Conservation (phyloP, 192 early-diverging fungal species). For the Pilaira anomala region DNA sequence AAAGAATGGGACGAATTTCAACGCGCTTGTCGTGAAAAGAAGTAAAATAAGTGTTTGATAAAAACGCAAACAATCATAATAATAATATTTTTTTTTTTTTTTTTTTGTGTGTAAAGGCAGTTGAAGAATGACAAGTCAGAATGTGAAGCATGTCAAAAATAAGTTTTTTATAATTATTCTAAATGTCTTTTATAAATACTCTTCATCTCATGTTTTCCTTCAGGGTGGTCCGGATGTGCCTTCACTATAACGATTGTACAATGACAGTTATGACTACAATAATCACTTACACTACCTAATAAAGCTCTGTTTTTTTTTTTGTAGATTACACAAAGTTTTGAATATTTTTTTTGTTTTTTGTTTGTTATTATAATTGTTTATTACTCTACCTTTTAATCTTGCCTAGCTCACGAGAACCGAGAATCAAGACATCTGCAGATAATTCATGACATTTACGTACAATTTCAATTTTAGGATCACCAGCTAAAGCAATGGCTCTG, state of each 20-base stretch:
- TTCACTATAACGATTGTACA: slow-evolving; percentile 39
- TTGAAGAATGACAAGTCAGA: not conserved
- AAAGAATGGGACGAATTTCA: slow-evolving; percentile 66
- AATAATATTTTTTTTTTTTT: not conserved
- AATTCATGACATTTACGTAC: slow-evolving; percentile 52
- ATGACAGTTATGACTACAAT: slow-evolving; percentile 40
- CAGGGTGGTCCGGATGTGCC: slow-evolving; percentile 1
- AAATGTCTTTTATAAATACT: not conserved
- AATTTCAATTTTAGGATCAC: slow-evolving; percentile 60
- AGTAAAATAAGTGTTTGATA: slow-evolving; percentile 20
- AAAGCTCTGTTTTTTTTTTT: slow-evolving; percentile 30
- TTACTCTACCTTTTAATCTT: slow-evolving; percentile 46
- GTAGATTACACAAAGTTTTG: no score
- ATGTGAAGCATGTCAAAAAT: not conserved
- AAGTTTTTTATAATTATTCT: not conserved
- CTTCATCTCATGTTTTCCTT: slow-evolving; percentile 1
- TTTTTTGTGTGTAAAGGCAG: not conserved
- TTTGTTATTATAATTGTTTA: not conserved
- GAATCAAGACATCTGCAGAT: slow-evolving; percentile 50
- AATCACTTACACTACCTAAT: slow-evolving; percentile 49
- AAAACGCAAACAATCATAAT: not conserved
- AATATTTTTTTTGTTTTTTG: not conserved
- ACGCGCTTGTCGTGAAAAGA: slow-evolving; percentile 49
- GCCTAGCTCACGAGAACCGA: slow-evolving; percentile 61
- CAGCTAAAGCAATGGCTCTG: slow-evolving; percentile 52